Base-by-base conservation (phyloP, 1,284 basidiomycete genomes). In the Crepidotus sp. region DNA sequence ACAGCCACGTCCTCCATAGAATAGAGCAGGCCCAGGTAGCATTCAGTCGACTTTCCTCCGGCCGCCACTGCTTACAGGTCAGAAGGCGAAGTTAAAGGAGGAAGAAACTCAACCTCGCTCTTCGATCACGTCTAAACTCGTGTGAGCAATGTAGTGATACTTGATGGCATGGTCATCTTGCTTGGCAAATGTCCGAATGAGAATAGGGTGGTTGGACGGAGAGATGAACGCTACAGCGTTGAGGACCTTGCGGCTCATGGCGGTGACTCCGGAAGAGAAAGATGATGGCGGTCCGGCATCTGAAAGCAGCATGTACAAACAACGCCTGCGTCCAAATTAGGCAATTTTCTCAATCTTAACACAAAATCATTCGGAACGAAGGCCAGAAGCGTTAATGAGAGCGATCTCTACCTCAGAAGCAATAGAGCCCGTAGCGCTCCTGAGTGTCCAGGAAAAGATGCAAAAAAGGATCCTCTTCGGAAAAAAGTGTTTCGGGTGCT, bases 1-100 rank as follows among this genome's bases (percentile, higher is more conserved):
- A 86, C 83, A 2, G 83, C 83, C 6, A 86, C 83, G 54, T 88
- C 85, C 60, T 89, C 86, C 70, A 89, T 80, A 19, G 79, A 73
- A 58, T 86, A 87, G 22, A 89, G 60, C 45, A 89, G 67, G 6
- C 84, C 85, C 39, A 88, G 70, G 56, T 87, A 89, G 59, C 82
- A 81, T 31, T 88, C 84, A 4, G 67, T 68, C 14, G 72, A 64
- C 61, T 86, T 85, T 40, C 69, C 66, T 14, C 64, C 64, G 15
- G 70, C 64, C 26, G 65, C 35, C 26, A 42, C 38, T 42, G 40
- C 36, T 37, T 40, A 39, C 35, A 39, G 35, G 36, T 47, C 11
- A 40, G 44, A 35, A 40, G 46, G 34, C 11, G 24, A 22, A 44
- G 30, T 24, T 36, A 38, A 24, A 36, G 34, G 42, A 37, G 36